These are phyloP conservation scores for Vitis hybrid DNA, from an alignment of 177 flowering plant species.

Conservation along the genomic window DNA sequence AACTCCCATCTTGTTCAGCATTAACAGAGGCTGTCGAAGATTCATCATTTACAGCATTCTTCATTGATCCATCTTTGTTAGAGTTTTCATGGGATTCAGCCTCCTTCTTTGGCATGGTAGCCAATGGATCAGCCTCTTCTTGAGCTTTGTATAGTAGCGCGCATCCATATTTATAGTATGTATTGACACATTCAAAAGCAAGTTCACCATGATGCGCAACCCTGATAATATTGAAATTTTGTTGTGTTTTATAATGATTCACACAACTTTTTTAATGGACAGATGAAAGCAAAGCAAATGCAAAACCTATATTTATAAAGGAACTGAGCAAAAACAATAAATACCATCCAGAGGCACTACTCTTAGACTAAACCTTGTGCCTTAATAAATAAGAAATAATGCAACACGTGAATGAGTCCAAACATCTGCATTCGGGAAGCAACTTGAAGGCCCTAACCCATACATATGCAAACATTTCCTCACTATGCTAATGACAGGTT, in stretches of 20 bases:
- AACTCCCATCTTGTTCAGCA: slow-evolving; percentile 34
- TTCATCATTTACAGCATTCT: slow-evolving; percentile 43
- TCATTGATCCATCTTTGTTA: slow-evolving; percentile 36
- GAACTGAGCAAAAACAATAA: too few species aligned
- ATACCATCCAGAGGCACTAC: too few species aligned
- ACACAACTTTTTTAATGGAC: not conserved
- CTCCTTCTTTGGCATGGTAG: slow-evolving; percentile 67
- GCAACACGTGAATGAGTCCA: too few species aligned
- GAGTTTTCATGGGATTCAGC: slow-evolving; percentile 34
- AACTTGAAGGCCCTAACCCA: too few species aligned
- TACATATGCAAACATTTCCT: too few species aligned
- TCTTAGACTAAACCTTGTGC: too few species aligned
- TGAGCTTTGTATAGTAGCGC: slow-evolving; percentile 90
- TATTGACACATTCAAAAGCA: slow-evolving; percentile 68
- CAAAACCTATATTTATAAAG: too few species aligned
- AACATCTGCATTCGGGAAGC: too few species aligned
- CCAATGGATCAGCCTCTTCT: slow-evolving; percentile 92
- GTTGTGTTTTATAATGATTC: not conserved
- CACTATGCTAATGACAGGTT: too few species aligned
- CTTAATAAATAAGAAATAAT: too few species aligned
- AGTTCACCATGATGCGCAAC: slow-evolving; percentile 87
- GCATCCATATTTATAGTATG: slow-evolving; percentile 84
- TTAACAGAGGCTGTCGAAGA: slow-evolving; percentile 52
- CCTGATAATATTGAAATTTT: slow-evolving; percentile 36
- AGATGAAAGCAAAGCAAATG: not conserved